Conservation (phyloP, 2,329 filamentous ascomycete genomes). For the Claviceps humidiphila region DNA sequence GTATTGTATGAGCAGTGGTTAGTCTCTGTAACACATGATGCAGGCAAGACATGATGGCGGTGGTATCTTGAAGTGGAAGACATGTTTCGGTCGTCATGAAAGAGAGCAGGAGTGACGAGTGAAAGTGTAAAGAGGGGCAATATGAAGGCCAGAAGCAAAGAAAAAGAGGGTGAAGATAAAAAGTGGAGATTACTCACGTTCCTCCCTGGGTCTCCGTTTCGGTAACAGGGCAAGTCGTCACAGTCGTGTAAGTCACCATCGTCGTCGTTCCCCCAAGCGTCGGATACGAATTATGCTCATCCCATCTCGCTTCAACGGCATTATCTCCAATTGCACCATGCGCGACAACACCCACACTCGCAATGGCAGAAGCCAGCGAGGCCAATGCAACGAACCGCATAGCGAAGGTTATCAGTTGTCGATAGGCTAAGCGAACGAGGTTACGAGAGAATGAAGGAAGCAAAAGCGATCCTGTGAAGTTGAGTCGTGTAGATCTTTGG, state of each 20-base stretch:
- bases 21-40: not conserved
- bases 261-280: constrained; percentile 9
- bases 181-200: constrained; percentile 21
- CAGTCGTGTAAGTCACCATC: constrained; percentile 25
- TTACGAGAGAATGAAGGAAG: not conserved
- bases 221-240: constrained; percentile 33
- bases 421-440: no score
- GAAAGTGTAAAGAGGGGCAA: not conserved
- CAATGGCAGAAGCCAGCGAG: constrained; percentile 5
- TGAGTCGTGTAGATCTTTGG: no score
- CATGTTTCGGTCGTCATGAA: no score
- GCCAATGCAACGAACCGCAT: constrained; percentile 5
- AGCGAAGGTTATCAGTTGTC: not conserved
- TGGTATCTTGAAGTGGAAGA: not conserved
- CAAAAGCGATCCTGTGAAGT: not conserved
- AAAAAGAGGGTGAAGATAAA: not conserved
- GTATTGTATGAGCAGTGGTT: not conserved
- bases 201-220: constrained; percentile 26
- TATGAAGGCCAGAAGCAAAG: not conserved
- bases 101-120: no score
- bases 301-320: constrained; percentile 2
- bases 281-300: not conserved
- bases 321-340: not conserved
- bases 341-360: not conserved
- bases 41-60: not conserved